phyloP scores from a whole-genome alignment of 176 grass and related monocot species.

The Oryza longistaminata region DNA sequence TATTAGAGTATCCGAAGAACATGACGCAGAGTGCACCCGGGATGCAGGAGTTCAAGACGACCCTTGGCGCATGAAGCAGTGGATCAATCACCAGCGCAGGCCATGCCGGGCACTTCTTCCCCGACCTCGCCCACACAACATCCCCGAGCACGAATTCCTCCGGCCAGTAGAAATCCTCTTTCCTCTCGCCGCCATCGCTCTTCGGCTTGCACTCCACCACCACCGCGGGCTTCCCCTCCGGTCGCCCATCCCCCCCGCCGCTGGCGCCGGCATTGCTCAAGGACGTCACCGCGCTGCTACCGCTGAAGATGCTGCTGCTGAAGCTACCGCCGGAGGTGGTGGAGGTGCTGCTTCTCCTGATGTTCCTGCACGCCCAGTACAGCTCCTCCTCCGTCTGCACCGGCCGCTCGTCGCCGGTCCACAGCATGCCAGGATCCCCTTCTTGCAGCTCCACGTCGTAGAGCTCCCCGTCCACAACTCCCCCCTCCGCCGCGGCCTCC shows the following conservation, averaged over 20 bases:
- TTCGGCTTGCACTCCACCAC: conserved; percentile 47
- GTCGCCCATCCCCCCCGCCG: conserved; percentile 10
- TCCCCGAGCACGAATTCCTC: conserved; percentile 82
- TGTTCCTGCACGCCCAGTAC: conserved; percentile 50
- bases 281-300: conserved; percentile 53
- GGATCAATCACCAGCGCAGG: conserved; percentile 88
- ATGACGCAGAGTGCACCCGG: conserved; percentile 79
- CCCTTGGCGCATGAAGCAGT: conserved; percentile 55
- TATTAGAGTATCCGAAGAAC: conserved; percentile 68
- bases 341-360: conserved; percentile 31
- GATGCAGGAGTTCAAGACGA: conserved; percentile 75
- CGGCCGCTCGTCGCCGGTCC: not conserved
- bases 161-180: conserved; percentile 51
- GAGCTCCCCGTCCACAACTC: conserved; percentile 10
- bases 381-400: conserved; percentile 23
- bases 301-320: not conserved
- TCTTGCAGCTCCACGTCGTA: conserved; percentile 34
- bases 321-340: conserved; percentile 16
- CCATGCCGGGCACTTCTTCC: conserved; percentile 78
- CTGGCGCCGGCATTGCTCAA: conserved; percentile 32
- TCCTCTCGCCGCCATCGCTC: conserved; percentile 47
- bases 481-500: not conserved
- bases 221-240: conserved; percentile 28
- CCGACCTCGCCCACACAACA: conserved; percentile 75
- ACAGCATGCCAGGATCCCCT: not conserved